Base-by-base conservation (phyloP, 306 rosid species). In the Prunus mongolica region DNA sequence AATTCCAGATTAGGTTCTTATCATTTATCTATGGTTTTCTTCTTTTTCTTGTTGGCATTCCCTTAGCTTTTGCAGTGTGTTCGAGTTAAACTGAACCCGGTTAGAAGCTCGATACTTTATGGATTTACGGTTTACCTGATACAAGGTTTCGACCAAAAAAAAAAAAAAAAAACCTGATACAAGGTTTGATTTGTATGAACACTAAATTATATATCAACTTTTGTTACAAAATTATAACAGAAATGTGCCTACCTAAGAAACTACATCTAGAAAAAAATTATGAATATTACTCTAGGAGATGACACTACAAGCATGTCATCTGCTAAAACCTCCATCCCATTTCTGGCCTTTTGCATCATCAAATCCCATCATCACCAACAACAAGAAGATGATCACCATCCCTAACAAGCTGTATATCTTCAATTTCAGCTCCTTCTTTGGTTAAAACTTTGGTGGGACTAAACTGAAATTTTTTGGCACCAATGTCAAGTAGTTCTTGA, bases 311-410 rank as follows among this genome's bases (percentile, higher is more conserved):
- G 28, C 69, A 64, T 30, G 41, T 12, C 69, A 34, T 65, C 49
- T 65, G 16, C 22, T 38, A 34, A 18, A 32, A 32, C 8, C 44
- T 38, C 44, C 44, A 38, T 38, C 44, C 44, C 44, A 38, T 9
- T 32, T 54, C 58, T 12, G 16, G 64, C 50, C 32, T 52, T 71
- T 22, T 55, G 14, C 30, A 14, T 55, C n/a, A 2, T 71, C 46
- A 71, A 8, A 15, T 63, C 20, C 56, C 75, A 50, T 19, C 46
- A 71, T 70, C 75, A 49, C 62, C 34, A 41, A 71, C 86, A 74
- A 91, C 78, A 76, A 86, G 25, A 77, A 91, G 86, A 78, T 83
- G 86, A 62, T 91, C 93, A 50, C 91, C 92, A 75, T 89, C 92
- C 86, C 92, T 81, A 16, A 91, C 67, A 56, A 89, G 76, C 65